Percentiles rank a stretch among this genome's conserved stretches.
These are phyloP conservation scores for Melastoma malabathricum DNA, from an alignment of 345 rosid species.

Conservation along the genomic window DNA sequence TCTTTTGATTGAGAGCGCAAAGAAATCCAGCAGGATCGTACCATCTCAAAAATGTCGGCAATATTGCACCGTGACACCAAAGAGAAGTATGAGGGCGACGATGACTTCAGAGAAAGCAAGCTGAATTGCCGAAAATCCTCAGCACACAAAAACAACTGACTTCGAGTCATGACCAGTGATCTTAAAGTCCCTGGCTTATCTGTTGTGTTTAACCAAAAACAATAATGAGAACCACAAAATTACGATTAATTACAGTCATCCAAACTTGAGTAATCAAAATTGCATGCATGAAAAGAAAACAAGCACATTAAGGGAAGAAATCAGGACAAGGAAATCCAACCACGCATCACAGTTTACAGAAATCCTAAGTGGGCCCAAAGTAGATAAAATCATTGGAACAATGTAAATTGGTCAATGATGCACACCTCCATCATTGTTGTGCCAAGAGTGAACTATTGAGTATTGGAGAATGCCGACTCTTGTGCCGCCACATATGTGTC, in stretches of 20 bases:
- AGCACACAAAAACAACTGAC: conserved; percentile 45
- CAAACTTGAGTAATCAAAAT: background rate
- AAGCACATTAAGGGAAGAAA: no score
- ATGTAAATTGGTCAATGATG: conserved; percentile 2
- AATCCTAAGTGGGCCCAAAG: background rate
- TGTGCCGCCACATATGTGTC: conserved; percentile 59
- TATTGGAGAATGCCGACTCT: conserved; percentile 57
- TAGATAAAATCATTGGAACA: background rate
- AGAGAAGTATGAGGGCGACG: conserved; percentile 44
- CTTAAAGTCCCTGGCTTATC: conserved; percentile 57
- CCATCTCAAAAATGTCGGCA: conserved; percentile 46
- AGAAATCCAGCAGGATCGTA: conserved; percentile 10
- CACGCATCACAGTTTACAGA: no score
- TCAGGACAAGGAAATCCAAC: background rate
- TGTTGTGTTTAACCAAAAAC: conserved; percentile 19
- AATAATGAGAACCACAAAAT: background rate
- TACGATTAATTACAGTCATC: background rate
- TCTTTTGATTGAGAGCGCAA: background rate
- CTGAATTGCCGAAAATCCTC: conserved; percentile 70
- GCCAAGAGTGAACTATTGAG: conserved; percentile 47
- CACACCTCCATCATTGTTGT: conserved; percentile 42
- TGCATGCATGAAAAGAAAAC: no score
- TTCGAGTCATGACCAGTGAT: conserved; percentile 61
- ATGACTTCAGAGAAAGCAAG: conserved; percentile 22
- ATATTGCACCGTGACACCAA: conserved; percentile 50